Percentiles rank a stretch among this genome's conserved stretches.
phyloP scores from a whole-genome alignment of 169 alveolate species.

The Plasmodium fragile region DNA sequence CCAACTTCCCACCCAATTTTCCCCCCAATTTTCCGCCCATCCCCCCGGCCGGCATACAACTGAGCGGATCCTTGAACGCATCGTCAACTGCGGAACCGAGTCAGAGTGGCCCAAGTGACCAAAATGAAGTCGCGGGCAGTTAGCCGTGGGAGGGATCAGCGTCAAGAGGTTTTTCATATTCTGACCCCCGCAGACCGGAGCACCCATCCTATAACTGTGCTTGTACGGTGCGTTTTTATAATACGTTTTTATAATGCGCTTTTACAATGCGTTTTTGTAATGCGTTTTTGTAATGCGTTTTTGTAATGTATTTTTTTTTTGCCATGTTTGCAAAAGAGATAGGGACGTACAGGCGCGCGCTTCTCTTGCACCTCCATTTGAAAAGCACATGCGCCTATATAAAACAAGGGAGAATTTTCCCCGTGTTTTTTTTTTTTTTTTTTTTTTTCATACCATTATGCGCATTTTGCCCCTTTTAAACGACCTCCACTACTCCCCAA shows the following conservation, averaged over 20 bases:
- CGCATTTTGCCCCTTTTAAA: background rate
- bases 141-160: background rate
- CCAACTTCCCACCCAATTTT: slow-evolving; percentile 11
- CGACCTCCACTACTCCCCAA: background rate
- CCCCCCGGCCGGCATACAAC: background rate
- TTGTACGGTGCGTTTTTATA: too few species aligned
- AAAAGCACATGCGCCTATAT: background rate
- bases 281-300: background rate
- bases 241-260: background rate
- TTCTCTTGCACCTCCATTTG: background rate
- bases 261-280: background rate
- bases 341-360: background rate
- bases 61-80: background rate
- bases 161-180: background rate
- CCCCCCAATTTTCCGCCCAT: background rate
- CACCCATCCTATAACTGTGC: background rate
- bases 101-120: background rate
- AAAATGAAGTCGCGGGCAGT: background rate
- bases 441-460: background rate
- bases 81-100: slow-evolving; percentile 13
- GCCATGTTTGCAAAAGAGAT: background rate
- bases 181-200: background rate
- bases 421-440: background rate
- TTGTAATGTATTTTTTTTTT: background rate
- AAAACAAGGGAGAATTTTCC: background rate